These are phyloP conservation scores for Amaranthus palmeri DNA, from an alignment of 148 eudicot genomes.

Conservation along the genomic window DNA sequence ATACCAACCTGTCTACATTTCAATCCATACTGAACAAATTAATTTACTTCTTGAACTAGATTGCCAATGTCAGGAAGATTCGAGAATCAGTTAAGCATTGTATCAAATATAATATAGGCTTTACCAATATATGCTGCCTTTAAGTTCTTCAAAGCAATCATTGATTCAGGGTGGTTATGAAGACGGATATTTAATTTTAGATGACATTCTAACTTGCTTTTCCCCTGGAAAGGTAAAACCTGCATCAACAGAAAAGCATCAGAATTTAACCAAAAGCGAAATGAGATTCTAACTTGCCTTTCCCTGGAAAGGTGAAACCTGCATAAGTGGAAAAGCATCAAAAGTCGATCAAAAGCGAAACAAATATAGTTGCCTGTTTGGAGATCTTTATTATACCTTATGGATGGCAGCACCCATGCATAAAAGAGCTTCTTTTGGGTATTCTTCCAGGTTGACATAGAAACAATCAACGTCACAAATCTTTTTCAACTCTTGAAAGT, in stretches of 20 bases:
- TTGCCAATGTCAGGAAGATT: neutral
- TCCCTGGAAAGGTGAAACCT: conserved; percentile 48
- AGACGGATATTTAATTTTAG: conserved; percentile 70
- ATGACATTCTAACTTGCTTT: conserved; percentile 33
- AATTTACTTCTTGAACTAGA: conserved; percentile 1
- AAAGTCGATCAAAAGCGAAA: neutral
- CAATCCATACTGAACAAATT: conserved; percentile 10
- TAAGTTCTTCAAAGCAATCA: conserved; percentile 86
- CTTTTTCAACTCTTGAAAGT: conserved; percentile 66
- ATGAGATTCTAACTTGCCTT: conserved; percentile 33
- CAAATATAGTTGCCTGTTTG: neutral
- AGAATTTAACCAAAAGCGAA: neutral
- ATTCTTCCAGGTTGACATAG: conserved; percentile 47
- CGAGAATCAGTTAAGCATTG: neutral
- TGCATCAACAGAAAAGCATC: conserved; percentile 23
- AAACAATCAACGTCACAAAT: conserved; percentile 47
- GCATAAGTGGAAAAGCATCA: conserved; percentile 7
- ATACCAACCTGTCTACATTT: conserved; percentile 79
- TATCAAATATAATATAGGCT: conserved; percentile 1
- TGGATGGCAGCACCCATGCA: conserved; percentile 94
- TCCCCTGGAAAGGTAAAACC: conserved; percentile 44
- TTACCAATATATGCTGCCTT: conserved; percentile 99
- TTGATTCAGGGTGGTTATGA: conserved; percentile 68
- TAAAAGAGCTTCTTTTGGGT: conserved; percentile 79
- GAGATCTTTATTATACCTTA: conserved; percentile 43